Conservation (phyloP, 371 early-diverging fungal species). For the Mortierella polycephala region DNA sequence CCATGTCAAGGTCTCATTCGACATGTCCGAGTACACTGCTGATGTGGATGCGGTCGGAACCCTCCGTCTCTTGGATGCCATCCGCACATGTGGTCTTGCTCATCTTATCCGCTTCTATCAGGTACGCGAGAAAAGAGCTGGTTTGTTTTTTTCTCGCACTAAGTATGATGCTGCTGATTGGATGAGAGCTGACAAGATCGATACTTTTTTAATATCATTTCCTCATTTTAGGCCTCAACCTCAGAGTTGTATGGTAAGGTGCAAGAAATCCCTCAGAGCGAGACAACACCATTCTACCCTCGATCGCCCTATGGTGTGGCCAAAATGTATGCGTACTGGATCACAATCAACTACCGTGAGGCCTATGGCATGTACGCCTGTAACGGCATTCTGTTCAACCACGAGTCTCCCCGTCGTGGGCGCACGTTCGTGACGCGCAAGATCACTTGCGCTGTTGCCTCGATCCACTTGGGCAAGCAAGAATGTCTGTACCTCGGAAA, state of each 20-base stretch:
- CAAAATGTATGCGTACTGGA: constrained; percentile 89
- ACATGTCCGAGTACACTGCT: constrained; percentile 91
- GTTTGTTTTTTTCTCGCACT: not conserved
- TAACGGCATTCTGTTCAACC: constrained; percentile 91
- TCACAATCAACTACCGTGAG: constrained; percentile 87
- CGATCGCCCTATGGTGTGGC: constrained; percentile 91
- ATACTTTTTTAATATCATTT: not conserved
- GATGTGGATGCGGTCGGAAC: constrained; percentile 90
- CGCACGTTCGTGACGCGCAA: constrained; percentile 90
- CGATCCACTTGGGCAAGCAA: constrained; percentile 77
- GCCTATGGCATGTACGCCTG: constrained; percentile 87
- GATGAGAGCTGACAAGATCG: not conserved
- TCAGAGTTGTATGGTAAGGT: constrained; percentile 90
- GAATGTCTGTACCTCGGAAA: constrained; percentile 86
- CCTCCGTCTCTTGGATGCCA: constrained; percentile 85
- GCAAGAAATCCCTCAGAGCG: constrained; percentile 85
- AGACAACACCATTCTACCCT: constrained; percentile 91
- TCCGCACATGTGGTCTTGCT: constrained; percentile 80
- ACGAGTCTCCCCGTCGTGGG: constrained; percentile 89
- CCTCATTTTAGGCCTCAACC: constrained; percentile 71
- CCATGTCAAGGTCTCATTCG: constrained; percentile 91
- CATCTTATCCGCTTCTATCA: constrained; percentile 85
- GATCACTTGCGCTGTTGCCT: constrained; percentile 88
- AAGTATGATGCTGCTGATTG: not conserved
- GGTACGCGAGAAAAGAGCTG: constrained; percentile 20